Evolutionary conservation across 2,329 filamentous ascomycete species (phyloP), one percentile per base, ranked within the genome.

Genomic region (Aspergillus pseudotamarii): DNA sequence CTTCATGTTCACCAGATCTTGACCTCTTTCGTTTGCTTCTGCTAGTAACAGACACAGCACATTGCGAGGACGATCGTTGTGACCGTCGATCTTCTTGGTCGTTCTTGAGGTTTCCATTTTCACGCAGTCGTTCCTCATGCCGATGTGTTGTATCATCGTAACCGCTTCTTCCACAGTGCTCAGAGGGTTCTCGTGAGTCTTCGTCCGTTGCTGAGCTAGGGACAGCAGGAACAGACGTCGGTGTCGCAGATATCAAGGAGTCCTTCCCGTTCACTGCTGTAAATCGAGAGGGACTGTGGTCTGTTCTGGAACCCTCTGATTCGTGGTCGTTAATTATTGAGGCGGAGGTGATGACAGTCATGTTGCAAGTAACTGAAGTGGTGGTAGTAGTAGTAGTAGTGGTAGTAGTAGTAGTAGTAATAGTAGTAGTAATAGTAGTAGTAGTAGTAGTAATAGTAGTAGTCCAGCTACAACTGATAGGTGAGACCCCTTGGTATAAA

Each of bases 1-100:
- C 72, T 68, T 68, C 69, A 46, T 72, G 76, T 61, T 89, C 89
- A 43, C 81, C 76, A 6, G 90, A 91, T 53, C 83, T 80, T 8
- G 91, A 92, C 64, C 91, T 86, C 77, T 93, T 94, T 62, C 84
- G 77, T 68, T 84, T 85, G 71, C 88, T 86, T 77, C 89, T 90
- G 66, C 68, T 69, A 62, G 67, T 61, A 21, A 61, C 56, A 45
- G 63, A 60, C 16, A 66, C 53, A 50, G 66, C 62, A 34, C 58
- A 41, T 14, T 67, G 64, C n/a, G 74, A 72, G 2, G 71, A 68
- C 1, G 73, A 74, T 36, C 64, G 69, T 46, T 67, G 72, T 21
- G 72, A 71, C 32, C 55, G 58, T 57, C 58, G 63, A 57, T 71
- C 68, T 14, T 72, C 70, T 58, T 69, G 71, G 57, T 64, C 65